Percentiles rank a stretch among this genome's conserved stretches.
These are phyloP conservation scores for Amoeboaphelidium protococcarum DNA, from an alignment of 371 early-diverging fungal species.

Conservation along the genomic window DNA sequence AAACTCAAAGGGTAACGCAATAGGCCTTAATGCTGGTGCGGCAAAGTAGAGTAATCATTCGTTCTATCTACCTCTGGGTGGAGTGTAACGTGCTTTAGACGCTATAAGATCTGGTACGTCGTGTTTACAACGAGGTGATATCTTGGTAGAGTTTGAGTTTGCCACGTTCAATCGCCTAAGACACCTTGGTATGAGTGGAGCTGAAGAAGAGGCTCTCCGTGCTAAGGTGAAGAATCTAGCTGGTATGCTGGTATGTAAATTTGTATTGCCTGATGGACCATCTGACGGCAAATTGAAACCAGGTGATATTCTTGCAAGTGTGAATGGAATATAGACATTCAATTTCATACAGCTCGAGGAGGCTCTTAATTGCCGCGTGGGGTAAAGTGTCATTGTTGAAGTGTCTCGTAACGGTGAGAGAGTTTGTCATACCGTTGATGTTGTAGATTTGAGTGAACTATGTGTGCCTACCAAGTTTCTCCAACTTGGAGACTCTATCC, in stretches of 20 bases:
- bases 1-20: constrained; percentile 73
- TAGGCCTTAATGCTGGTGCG: constrained; percentile 57
- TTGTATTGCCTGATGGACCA: constrained; percentile 1
- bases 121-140: constrained; percentile 49
- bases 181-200: constrained; percentile 27
- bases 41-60: constrained; percentile 2
- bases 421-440: constrained; percentile 18
- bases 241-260: neutral
- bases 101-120: neutral
- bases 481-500: constrained; percentile 60
- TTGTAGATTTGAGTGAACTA: constrained; percentile 12
- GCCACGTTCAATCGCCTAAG: constrained; percentile 40
- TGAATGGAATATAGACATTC: constrained; percentile 19
- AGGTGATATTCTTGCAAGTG: neutral
- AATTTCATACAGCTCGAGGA: constrained; percentile 59
- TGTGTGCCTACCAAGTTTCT: constrained; percentile 38
- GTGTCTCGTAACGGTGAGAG: constrained; percentile 39
- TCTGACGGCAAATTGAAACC: constrained; percentile 1
- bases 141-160: constrained; percentile 53
- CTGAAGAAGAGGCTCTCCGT: neutral
- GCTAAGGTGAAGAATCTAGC: neutral
- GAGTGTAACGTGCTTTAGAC: constrained; percentile 48
- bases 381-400: constrained; percentile 20
- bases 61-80: constrained; percentile 35
- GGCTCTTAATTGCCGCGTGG: constrained; percentile 36